Base-by-base conservation (phyloP, 2,329 filamentous ascomycete genomes). In the Fusarium concolor region DNA sequence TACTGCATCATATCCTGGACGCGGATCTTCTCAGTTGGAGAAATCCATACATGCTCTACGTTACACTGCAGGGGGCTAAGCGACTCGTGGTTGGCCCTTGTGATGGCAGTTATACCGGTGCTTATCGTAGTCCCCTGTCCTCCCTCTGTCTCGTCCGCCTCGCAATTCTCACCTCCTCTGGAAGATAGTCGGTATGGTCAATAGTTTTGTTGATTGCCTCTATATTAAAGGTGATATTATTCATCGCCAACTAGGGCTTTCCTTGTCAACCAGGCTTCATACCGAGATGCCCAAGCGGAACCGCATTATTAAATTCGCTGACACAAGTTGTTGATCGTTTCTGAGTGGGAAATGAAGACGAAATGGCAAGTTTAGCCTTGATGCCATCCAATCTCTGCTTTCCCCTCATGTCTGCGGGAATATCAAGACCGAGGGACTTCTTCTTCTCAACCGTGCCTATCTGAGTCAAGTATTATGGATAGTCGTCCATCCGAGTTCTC, bases 1-100 rank as follows among this genome's bases (percentile, higher is more conserved):
- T 35, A 58, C 59, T 71, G 66, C 60, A 71, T 58, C 31, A 59
- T 59, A 73, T 71, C 71, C 71, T 49, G 63, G 66, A 41, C 61
- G 71, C 56, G 66, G 71, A 73, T 73, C 71, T 71, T 44, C n/a
- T 54, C 56, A 70, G 56, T 59, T 55, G 56, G 38, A 69, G 62
- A 57, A 37, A 55, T 29, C 18, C 57, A 60, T 68, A 44, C 50
- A 8, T 31, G 29, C 12, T 6, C 31, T 33, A 17, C 31, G 70
- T 71, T 71, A 59, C 70, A 73, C 54, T 38, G 70, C 60, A 70
- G 56, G 45, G 42, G 58, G 26, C 60, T 63, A 63, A 41, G 58
- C 50, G 35, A 45, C 42, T 57, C 44, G 14, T 37, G 49, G 47
- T 47, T 45, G 41, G 26, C 17, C 42, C 15, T 35, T 22, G 26